phyloP scores from a whole-genome alignment of 1,139 yeast genomes.

The Saccharomyces hybrid region DNA sequence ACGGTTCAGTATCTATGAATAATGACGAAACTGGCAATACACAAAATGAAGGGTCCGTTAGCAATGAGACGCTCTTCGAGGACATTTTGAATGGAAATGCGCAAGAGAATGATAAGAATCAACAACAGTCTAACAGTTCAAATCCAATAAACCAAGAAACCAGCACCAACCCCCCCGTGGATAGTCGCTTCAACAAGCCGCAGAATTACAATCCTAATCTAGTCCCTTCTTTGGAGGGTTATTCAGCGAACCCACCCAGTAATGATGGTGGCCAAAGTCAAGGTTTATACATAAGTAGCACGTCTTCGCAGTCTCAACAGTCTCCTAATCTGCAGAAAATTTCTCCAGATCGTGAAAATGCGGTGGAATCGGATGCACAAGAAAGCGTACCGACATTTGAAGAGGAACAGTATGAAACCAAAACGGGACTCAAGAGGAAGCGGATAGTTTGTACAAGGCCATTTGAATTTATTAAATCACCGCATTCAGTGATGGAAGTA shows the following conservation, averaged over 20 bases:
- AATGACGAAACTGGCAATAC: background rate
- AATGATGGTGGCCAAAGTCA: slow-evolving; percentile 4
- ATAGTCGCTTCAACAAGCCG: background rate
- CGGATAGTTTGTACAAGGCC: slow-evolving; percentile 30
- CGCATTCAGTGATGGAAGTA: slow-evolving; percentile 35
- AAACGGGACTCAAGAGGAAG: slow-evolving; percentile 19
- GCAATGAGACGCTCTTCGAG: background rate
- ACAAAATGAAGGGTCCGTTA: background rate
- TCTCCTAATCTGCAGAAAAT: background rate
- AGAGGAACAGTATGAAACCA: slow-evolving; percentile 3
- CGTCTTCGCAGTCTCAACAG: background rate
- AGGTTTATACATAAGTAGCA: background rate
- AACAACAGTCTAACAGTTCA: background rate
- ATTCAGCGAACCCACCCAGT: slow-evolving; percentile 3
- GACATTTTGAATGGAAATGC: background rate
- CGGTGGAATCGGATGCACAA: background rate
- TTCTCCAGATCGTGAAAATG: background rate
- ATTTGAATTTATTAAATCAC: slow-evolving; percentile 36
- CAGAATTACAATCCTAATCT: background rate
- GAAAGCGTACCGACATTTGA: background rate
- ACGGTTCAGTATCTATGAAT: background rate
- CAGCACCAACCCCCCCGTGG: background rate
- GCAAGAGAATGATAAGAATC: background rate
- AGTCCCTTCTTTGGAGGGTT: background rate
- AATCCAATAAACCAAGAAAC: background rate